phyloP scores from a whole-genome alignment of 1,139 yeast species.

The Suhomyces choctaworum region DNA sequence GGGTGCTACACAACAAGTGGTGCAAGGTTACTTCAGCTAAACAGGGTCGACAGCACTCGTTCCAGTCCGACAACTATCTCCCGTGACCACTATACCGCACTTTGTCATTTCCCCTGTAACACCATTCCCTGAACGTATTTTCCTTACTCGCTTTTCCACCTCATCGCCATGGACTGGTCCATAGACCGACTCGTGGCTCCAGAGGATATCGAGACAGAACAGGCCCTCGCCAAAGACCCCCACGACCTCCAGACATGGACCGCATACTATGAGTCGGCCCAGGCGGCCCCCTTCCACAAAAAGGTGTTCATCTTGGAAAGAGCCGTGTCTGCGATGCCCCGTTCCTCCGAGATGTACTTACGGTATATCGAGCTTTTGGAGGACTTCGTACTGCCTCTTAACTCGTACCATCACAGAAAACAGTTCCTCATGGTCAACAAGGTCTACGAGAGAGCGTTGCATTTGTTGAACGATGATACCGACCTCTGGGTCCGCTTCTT shows the following conservation, averaged over 20 bases:
- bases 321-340: conserved; percentile 49
- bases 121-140: not conserved
- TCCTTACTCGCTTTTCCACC: not conserved
- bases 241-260: conserved; percentile 52
- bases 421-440: conserved; percentile 36
- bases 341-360: conserved; percentile 59
- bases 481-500: conserved; percentile 60
- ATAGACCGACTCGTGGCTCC: conserved; percentile 1
- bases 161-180: conserved; percentile 2
- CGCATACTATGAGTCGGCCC: conserved; percentile 45
- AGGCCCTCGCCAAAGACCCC: conserved; percentile 45
- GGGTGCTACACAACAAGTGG: too few relatives aligned
- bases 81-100: too few relatives aligned
- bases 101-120: not conserved
- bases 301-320: conserved; percentile 53
- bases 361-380: conserved; percentile 48
- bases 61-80: too few relatives aligned
- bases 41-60: too few relatives aligned
- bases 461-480: conserved; percentile 45
- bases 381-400: conserved; percentile 25
- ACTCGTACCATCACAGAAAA: conserved; percentile 28
- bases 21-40: too few relatives aligned
- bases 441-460: conserved; percentile 51
- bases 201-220: conserved; percentile 31
- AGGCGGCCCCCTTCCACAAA: conserved; percentile 23